Evolutionary conservation across 345 rosid species (phyloP), one percentile per base, ranked within the genome.

Genomic region (Raphanus sativus): DNA sequence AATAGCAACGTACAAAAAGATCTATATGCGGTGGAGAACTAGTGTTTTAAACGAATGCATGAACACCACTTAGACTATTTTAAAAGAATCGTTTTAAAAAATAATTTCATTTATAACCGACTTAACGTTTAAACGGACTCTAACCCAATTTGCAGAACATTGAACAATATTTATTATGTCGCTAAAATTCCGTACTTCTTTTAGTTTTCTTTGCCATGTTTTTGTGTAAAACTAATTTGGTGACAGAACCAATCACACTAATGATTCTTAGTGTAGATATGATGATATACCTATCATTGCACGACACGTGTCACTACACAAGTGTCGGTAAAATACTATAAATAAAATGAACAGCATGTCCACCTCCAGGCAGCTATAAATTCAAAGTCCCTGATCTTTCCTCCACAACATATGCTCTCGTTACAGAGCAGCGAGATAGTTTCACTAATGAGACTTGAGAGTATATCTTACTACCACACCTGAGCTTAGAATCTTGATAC

Each of bases 351-450:
- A 61, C 33, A 72, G 29, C 58, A 67, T 67, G 71, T 71, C 56
- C 62, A n/a, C 26, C 34, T 69, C 74, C n/a, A 36, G 36, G 29
- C 71, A 68, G 48, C 67, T 79, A 79, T 79, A 79, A 69, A 74
- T 63, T 69, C 25, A 8, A 74, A 55, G 56, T 21, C 13, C 65
- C 21, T 54, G 29, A 78, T 36, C 67, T 12, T 16, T 61, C 74
- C 61, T 73, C 65, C 40, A 30, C 65, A 67, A 73, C 68, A 71
- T 59, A 71, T 21, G 67, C 32, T 58, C 42, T 65, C 71, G 52
- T 38, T 13, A 42, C 21, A 50, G 75, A 62, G 80, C 42, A 50
- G 28, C 34, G 30, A 58, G 6, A 73, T 61, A 67, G 59, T 52
- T 78, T 67, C 74, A 67, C 54, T 12, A 4, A 15, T 63, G 3